A percentile compares a stretch with the other conserved stretches of the same genome.
phyloP scores from a whole-genome alignment of 441 rosid species.

The Brassica hybrid region DNA sequence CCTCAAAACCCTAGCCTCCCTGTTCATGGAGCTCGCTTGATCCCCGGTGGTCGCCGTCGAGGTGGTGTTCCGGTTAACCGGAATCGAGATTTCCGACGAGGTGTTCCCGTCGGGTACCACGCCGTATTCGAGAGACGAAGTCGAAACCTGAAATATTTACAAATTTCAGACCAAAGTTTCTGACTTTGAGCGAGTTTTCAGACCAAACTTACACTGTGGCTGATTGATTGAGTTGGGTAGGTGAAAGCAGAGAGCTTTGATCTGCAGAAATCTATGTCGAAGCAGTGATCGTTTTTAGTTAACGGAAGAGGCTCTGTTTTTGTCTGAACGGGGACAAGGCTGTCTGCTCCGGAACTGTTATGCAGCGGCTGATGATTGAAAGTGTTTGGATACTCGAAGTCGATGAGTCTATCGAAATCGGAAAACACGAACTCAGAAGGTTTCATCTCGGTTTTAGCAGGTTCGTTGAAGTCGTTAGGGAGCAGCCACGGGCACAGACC shows the following conservation, averaged over 20 bases:
- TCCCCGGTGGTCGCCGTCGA: constrained; percentile 39
- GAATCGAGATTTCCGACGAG: constrained; percentile 52
- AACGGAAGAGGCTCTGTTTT: constrained; percentile 48
- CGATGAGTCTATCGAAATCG: constrained; percentile 61
- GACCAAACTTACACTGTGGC: constrained; percentile 59
- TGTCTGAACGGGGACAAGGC: constrained; percentile 80
- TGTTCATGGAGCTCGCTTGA: constrained; percentile 45
- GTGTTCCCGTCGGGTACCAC: constrained; percentile 66
- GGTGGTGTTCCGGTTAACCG: constrained; percentile 38
- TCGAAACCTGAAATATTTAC: constrained; percentile 49
- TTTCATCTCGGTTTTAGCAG: constrained; percentile 48
- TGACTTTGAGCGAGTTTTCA: neutral
- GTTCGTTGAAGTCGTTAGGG: constrained; percentile 34
- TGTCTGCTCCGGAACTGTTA: constrained; percentile 48
- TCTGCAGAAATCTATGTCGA: constrained; percentile 68
- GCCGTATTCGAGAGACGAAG: constrained; percentile 62
- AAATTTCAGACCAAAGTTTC: neutral
- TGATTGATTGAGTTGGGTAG: constrained; percentile 57
- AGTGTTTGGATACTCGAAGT: constrained; percentile 55
- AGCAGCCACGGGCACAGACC: constrained; percentile 48
- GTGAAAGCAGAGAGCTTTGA: constrained; percentile 66
- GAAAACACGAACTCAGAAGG: constrained; percentile 53
- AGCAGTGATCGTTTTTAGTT: constrained; percentile 53
- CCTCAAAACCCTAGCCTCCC: constrained; percentile 72
- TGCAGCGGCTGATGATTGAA: constrained; percentile 38